phyloP scores from a whole-genome alignment of 1,284 basidiomycete species.

The Boletus sp. region DNA sequence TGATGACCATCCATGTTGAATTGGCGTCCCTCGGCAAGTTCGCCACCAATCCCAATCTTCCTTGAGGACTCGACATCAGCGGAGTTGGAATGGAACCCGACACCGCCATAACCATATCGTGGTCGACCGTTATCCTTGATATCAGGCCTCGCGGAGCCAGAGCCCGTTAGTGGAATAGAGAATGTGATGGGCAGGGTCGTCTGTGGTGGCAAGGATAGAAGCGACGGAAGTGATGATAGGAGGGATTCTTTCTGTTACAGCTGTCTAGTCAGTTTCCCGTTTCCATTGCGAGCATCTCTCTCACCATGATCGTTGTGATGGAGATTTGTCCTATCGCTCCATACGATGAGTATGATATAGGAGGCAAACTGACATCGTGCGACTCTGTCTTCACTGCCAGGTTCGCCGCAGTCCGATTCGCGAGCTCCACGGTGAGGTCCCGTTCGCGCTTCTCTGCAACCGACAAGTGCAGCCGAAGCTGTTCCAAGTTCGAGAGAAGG shows the following conservation, averaged over 20 bases:
- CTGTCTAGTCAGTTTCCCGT: slow-evolving; percentile 23
- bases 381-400: slow-evolving; percentile 52
- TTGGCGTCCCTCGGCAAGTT: slow-evolving; percentile 44
- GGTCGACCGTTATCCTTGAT: slow-evolving; percentile 57
- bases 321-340: slow-evolving; percentile 48
- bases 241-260: slow-evolving; percentile 49
- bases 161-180: slow-evolving; percentile 44
- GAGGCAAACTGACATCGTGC: slow-evolving; percentile 41
- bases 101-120: slow-evolving; percentile 36
- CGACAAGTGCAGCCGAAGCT: slow-evolving; percentile 59
- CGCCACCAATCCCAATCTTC: slow-evolving; percentile 31
- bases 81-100: slow-evolving; percentile 52
- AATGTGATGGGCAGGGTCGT: slow-evolving; percentile 50
- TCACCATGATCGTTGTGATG: slow-evolving; percentile 67
- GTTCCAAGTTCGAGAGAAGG: slow-evolving; percentile 58
- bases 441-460: slow-evolving; percentile 63
- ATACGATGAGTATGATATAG: slow-evolving; percentile 40
- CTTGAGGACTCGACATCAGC: slow-evolving; percentile 35
- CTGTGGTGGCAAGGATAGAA: slow-evolving; percentile 61
- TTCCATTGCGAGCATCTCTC: slow-evolving; percentile 23
- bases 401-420: slow-evolving; percentile 36
- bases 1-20: slow-evolving; percentile 47
- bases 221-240: slow-evolving; percentile 68
- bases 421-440: slow-evolving; percentile 57
- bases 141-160: slow-evolving; percentile 38